phyloP scores from a whole-genome alignment of 2,329 filamentous ascomycete species.

The Colletotrichum sp. region DNA sequence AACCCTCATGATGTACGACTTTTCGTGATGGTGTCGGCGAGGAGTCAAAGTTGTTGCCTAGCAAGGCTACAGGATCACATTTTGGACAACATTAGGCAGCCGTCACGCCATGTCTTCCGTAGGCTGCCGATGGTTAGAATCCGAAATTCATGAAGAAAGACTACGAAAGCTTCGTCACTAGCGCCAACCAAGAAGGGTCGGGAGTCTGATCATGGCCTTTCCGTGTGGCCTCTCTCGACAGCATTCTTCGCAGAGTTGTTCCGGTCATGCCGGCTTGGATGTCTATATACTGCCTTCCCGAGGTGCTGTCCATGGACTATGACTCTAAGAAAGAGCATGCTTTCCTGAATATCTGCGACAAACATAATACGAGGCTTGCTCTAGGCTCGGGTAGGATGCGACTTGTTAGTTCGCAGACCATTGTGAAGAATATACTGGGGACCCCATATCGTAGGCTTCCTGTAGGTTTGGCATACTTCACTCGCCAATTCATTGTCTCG shows the following conservation, averaged over 20 bases:
- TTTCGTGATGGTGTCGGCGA: conserved; percentile 58
- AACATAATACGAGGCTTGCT: background rate
- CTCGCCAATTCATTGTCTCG: background rate
- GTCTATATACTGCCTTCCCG: background rate
- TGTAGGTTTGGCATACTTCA: background rate
- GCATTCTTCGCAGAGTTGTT: background rate
- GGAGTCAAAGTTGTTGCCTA: background rate
- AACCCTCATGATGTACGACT: conserved; percentile 84
- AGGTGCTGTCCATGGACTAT: background rate
- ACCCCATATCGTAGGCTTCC: background rate
- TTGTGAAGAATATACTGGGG: background rate
- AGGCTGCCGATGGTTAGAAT: background rate
- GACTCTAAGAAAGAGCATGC: background rate
- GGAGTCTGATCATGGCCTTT: too few species aligned
- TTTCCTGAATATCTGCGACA: background rate
- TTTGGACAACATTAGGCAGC: background rate
- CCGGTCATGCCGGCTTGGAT: background rate
- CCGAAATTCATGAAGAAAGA: background rate
- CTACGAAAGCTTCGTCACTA: too few species aligned
- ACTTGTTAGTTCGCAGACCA: background rate
- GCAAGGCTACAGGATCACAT: background rate
- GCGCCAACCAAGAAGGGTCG: too few species aligned
- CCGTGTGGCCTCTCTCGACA: background rate
- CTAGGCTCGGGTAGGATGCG: background rate
- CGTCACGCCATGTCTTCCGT: background rate